A percentile compares a stretch with the other conserved stretches of the same genome.
Evolutionary conservation across 2,329 filamentous ascomycete genomes (phyloP).

Genomic region (Pseudomassariella vexata): DNA sequence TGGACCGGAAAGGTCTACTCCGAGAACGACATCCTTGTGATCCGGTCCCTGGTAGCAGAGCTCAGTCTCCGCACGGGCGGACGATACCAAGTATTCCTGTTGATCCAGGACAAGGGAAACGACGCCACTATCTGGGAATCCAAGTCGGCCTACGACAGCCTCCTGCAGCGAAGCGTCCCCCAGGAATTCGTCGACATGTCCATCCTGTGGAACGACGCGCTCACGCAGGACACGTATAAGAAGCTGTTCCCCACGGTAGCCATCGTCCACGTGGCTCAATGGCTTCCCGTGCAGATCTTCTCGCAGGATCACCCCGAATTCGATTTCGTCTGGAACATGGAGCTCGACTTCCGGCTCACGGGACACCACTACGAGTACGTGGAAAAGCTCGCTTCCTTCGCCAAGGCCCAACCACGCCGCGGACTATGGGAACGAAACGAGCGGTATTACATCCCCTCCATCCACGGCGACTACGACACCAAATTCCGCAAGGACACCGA

Average conservation of each 20-base stretch:
- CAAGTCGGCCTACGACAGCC: conserved; percentile 49
- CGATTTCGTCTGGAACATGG: conserved; percentile 83
- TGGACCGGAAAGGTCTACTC: conserved; percentile 73
- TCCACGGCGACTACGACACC: conserved; percentile 62
- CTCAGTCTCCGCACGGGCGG: conserved; percentile 70
- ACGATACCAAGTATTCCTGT: conserved; percentile 73
- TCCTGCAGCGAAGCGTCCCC: conserved; percentile 59
- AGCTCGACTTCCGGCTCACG: conserved; percentile 73
- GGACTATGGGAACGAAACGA: conserved; percentile 70
- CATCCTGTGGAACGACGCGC: conserved; percentile 67
- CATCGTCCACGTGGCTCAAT: conserved; percentile 57
- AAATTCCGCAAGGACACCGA: conserved; percentile 63
- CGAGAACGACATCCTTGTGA: conserved; percentile 70
- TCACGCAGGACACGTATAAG: conserved; percentile 74
- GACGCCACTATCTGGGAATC: conserved; percentile 54
- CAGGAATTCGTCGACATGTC: conserved; percentile 65
- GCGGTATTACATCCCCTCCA: conserved; percentile 65
- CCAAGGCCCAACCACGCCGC: conserved; percentile 62
- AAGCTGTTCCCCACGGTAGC: conserved; percentile 54
- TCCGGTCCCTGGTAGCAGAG: conserved; percentile 75
- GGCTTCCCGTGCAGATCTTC: conserved; percentile 71
- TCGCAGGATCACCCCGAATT: conserved; percentile 71
- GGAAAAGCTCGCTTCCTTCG: conserved; percentile 57
- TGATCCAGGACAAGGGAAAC: conserved; percentile 71
- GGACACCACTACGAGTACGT: conserved; percentile 80